Evolutionary conservation across 176 grass and related monocot genomes (phyloP), one percentile per base, ranked within the genome.

Genomic region (Dactylis glomerata): DNA sequence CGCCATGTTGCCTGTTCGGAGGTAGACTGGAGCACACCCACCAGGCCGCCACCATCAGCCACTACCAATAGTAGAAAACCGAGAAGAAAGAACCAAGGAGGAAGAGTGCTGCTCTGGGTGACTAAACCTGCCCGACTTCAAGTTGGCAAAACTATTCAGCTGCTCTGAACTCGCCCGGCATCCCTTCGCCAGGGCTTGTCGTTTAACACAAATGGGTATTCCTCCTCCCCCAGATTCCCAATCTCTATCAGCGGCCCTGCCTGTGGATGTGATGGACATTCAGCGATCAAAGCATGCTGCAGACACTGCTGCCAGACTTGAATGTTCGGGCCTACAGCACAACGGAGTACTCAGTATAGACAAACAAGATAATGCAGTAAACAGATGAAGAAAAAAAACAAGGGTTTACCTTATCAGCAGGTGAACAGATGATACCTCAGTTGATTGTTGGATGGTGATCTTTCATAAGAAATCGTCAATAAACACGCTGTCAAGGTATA

Each of bases 331-430:
- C 54, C 65, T 52, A 41, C 24, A 63, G 3, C 64, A 70, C 16
- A 70, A 83, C 38, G 40, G 77, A 40, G 32, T 9, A 86, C 16
- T 76, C 82, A 54, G 30, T 28, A 63, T n/a, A n/a, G 36, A 61
- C 17, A 77, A 63, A 62, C 40, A 72, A 36, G 27, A 34, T 42
- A 6, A 4, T 47, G 2, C 46, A 38, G 76, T 30, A 47, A 17
- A 6, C 6, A 31, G 15, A 73, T 31, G 1, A 19, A 31, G 5
- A 4, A 24, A 75, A 36, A 44, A 24, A 42, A 66, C 3, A 38
- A 79, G 34, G 56, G 23, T 37, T 74, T 37, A 85, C 15, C 75
- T 84, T 38, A 47, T 37, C 57, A 34, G 5, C 41, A 47, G 24
- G 47, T 26, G 5, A 69, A 36, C 50, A 47, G 46, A 77, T 47